Evolutionary conservation across 2,329 filamentous ascomycete genomes (phyloP).

Genomic region (Aureobasidium sp.): DNA sequence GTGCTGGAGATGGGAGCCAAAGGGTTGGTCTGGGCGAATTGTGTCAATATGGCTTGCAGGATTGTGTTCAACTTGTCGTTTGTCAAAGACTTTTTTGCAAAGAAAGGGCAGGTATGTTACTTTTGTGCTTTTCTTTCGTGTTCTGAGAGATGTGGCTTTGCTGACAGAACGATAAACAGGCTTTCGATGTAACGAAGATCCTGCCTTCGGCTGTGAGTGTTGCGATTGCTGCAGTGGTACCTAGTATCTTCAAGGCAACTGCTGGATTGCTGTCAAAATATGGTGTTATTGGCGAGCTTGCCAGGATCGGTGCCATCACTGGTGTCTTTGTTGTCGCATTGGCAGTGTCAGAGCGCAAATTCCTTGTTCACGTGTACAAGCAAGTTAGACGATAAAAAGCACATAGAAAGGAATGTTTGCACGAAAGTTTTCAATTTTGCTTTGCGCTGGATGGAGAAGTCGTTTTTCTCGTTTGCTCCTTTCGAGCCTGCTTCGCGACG

Average conservation of each 20-base stretch:
- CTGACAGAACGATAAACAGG: slow-evolving; percentile 5
- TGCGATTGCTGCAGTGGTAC: slow-evolving; percentile 32
- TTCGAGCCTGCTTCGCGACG: not conserved
- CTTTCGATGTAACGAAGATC: slow-evolving; percentile 23
- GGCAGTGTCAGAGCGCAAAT: slow-evolving; percentile 17
- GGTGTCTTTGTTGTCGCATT: slow-evolving; percentile 31
- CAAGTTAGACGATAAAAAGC: not conserved
- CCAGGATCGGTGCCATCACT: slow-evolving; percentile 32
- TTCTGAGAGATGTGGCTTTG: not conserved
- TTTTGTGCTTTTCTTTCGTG: not conserved
- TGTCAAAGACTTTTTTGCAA: slow-evolving; percentile 57
- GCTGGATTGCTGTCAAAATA: slow-evolving; percentile 26
- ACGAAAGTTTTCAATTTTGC: not conserved
- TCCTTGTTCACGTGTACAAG: slow-evolving; percentile 11
- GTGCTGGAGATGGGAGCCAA: slow-evolving; percentile 63
- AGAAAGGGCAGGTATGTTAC: slow-evolving; percentile 31
- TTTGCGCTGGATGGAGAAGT: not conserved
- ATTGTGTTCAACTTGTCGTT: slow-evolving; percentile 76
- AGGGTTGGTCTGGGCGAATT: slow-evolving; percentile 80
- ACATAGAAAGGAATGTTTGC: not conserved
- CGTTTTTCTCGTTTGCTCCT: not conserved
- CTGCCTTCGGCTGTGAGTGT: slow-evolving; percentile 31
- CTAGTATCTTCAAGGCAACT: slow-evolving; percentile 31
- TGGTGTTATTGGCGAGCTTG: slow-evolving; percentile 38
- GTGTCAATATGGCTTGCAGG: slow-evolving; percentile 79